These are phyloP conservation scores for Penicillium crustosum DNA, from an alignment of 2,329 filamentous ascomycete species.

Conservation along the genomic window DNA sequence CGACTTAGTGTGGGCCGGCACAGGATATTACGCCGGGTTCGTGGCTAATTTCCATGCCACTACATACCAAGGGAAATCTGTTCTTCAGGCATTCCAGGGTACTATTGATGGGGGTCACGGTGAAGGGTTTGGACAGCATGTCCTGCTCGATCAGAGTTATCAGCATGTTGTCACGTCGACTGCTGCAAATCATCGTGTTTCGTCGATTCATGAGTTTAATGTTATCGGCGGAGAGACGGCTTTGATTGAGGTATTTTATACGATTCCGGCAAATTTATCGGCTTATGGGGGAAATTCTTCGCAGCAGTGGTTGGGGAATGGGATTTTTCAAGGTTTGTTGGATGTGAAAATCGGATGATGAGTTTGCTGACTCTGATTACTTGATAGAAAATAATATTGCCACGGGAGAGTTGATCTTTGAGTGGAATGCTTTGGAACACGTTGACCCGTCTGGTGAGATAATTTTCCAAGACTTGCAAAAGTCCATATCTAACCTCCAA, in stretches of 20 bases:
- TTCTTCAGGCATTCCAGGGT: constrained; percentile 55
- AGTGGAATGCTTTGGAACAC: constrained; percentile 8
- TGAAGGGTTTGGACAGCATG: constrained; percentile 53
- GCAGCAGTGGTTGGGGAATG: constrained; percentile 55
- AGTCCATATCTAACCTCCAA: neutral
- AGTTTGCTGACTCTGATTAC: neutral
- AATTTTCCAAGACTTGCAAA: neutral
- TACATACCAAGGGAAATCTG: constrained; percentile 49
- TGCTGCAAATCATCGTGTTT: constrained; percentile 44
- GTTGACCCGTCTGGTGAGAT: constrained; percentile 4
- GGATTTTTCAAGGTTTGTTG: constrained; percentile 49
- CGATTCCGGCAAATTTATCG: constrained; percentile 45
- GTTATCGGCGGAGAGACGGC: constrained; percentile 51
- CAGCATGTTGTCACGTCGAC: constrained; percentile 52
- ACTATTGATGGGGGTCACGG: constrained; percentile 49
- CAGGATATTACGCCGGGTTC: constrained; percentile 51
- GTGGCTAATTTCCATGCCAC: constrained; percentile 50
- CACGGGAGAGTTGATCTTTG: constrained; percentile 5
- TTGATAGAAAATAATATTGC: constrained; percentile 1
- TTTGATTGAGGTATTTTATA: constrained; percentile 52
- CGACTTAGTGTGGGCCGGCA: constrained; percentile 56
- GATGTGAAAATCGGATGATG: neutral
- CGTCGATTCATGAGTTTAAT: constrained; percentile 54
- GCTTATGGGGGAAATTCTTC: constrained; percentile 45
- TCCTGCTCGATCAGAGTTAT: constrained; percentile 53